Conservation (phyloP, 2,329 filamentous ascomycete genomes). For the Stemphylium lycopersici region DNA sequence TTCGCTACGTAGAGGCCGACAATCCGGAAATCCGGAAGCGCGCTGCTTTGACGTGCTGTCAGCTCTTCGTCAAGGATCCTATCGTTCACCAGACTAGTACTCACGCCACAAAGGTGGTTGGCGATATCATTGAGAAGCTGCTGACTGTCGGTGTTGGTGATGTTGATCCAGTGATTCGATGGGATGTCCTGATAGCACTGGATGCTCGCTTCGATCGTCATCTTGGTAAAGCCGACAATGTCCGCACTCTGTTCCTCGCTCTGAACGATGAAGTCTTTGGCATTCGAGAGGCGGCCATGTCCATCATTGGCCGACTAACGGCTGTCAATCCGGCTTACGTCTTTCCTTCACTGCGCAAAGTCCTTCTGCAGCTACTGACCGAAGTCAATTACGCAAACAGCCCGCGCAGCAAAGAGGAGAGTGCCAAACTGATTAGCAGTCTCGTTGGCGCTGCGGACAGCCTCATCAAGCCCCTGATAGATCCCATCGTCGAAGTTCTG, state of each 20-base stretch:
- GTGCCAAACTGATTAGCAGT: constrained; percentile 88
- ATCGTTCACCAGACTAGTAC: constrained; percentile 98
- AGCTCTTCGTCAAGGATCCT: constrained; percentile 94
- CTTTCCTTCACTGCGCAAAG: constrained; percentile 92
- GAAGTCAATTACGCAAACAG: constrained; percentile 97
- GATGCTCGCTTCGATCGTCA: constrained; percentile 95
- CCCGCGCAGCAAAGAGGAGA: constrained; percentile 93
- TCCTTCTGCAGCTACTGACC: constrained; percentile 92
- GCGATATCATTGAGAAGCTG: constrained; percentile 96
- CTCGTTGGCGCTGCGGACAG: constrained; percentile 91
- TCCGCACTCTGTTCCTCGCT: constrained; percentile 91
- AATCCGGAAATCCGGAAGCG: constrained; percentile 92
- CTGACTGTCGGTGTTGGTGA: constrained; percentile 95
- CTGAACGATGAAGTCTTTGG: constrained; percentile 93
- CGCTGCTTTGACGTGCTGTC: constrained; percentile 94
- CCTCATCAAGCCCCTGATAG: constrained; percentile 94
- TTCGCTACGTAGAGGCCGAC: constrained; percentile 97
- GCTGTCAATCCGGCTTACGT: constrained; percentile 95
- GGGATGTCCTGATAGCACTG: constrained; percentile 85
- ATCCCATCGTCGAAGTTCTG: constrained; percentile 94
- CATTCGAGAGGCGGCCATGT: constrained; percentile 92
- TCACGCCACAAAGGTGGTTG: constrained; percentile 94
- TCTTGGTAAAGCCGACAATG: constrained; percentile 96
- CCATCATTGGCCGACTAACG: constrained; percentile 92
- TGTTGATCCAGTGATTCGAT: constrained; percentile 82